Evolutionary conservation across 1,284 basidiomycete species (phyloP), one percentile per base, ranked within the genome.

Genomic region (Cerrena zonata): DNA sequence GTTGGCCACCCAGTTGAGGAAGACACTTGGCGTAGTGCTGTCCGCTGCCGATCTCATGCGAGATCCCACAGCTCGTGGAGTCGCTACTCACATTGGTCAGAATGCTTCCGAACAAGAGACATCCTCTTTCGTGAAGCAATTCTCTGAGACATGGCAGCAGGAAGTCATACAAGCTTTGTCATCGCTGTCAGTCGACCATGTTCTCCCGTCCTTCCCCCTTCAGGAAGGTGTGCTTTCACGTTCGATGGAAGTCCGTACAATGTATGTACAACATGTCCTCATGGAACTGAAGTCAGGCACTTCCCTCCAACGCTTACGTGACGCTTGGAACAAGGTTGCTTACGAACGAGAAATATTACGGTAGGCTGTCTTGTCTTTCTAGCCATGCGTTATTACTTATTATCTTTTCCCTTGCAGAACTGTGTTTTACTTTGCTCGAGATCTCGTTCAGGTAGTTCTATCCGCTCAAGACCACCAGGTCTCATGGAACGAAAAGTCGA

Each of bases 201-300:
- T 78, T 38, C 60, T 76, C 27, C 75, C 77, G 15, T 65, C 77
- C 13, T 75, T 78, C 48, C 66, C 75, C 15, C 65, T 77, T 15
- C 76, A 78, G 53, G 75, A 76, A 58, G 76, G 76, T 34, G 69
- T 78, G 13, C 59, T 78, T 37, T 72, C 71, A 51, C 68, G 72
- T 37, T 75, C 75, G 7, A 63, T 66, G 22, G 67, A 67, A 21
- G 55, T 65, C 18, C 63, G 65, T 30, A 63, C 66, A 2, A 66
- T 75, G 49, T 78, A 75, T 56, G 71, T 78, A 3, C 76, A 78
- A 45, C 76, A 77, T 58, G 63, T 77, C 41, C 53, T 76, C 4
- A 55, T 76, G 50, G 55, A 57, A 4, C 57, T 68, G 47, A 59
- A 64, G 22, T 47, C 56, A 2, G 56, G 53, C 25, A 53, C 58